Percentiles rank a stretch among this genome's conserved stretches.
phyloP scores from a whole-genome alignment of 495 filamentous ascomycete genomes.

The Schizothecium vesticola region DNA sequence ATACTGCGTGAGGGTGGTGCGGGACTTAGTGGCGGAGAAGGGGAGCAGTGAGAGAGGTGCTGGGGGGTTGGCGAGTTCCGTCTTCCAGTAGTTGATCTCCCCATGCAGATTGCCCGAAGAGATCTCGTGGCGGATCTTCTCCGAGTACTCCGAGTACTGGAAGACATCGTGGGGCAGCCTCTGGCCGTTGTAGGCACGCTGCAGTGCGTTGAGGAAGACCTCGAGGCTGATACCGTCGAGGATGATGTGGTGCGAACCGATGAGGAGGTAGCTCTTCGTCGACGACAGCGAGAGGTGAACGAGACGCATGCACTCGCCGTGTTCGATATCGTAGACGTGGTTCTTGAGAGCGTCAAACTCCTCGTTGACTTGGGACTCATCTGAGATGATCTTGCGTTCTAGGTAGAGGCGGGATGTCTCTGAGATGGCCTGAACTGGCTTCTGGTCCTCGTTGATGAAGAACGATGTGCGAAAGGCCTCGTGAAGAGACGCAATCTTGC shows the following conservation, averaged over 20 bases:
- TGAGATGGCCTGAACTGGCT: not conserved
- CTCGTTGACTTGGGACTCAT: not conserved
- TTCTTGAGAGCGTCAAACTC: not conserved
- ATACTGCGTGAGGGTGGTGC: not conserved
- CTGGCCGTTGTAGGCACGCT: not conserved
- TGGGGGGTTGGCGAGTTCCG: not conserved
- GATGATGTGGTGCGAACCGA: conserved; percentile 16
- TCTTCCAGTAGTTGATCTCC: not conserved
- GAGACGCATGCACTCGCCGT: not conserved
- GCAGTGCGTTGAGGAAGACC: not conserved
- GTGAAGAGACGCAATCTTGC: not conserved
- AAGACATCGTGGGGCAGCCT: not conserved
- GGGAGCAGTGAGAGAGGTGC: not conserved
- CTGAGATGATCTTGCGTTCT: not conserved
- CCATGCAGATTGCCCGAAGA: not conserved
- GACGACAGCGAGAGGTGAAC: not conserved
- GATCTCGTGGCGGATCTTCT: not conserved
- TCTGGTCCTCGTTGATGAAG: not conserved
- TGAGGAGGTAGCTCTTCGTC: conserved; percentile 2
- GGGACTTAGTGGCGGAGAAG: not conserved
- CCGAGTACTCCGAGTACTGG: not conserved
- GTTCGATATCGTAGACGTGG: not conserved
- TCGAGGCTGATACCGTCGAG: conserved; percentile 16
- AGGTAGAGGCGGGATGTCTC: not conserved
- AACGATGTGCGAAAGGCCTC: not conserved